Conservation (phyloP, 257 asterid genomes). For the Fraxinus quadrangulata region DNA sequence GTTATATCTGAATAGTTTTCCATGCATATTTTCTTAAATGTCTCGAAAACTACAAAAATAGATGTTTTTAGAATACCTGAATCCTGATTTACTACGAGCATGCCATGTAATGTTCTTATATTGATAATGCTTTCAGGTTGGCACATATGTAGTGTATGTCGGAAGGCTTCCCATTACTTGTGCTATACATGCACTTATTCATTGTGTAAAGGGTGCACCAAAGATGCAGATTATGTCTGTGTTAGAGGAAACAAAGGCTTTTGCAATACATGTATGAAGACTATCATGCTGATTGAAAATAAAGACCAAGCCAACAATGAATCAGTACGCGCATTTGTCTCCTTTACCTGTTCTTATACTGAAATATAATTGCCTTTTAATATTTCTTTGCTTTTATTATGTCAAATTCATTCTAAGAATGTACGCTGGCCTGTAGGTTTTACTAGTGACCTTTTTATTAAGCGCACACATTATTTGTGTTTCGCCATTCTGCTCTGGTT, state of each 20-base stretch:
- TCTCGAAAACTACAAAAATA: constrained; percentile 3
- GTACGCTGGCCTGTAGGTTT: neutral
- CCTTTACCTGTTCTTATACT: constrained; percentile 12
- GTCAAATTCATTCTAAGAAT: constrained; percentile 15
- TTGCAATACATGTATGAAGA: constrained; percentile 90
- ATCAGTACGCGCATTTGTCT: constrained; percentile 49
- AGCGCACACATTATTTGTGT: neutral
- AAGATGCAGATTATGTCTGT: constrained; percentile 59
- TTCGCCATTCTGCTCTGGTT: neutral
- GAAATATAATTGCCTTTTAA: neutral
- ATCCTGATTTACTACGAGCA: neutral
- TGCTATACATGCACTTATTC: constrained; percentile 97
- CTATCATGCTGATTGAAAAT: constrained; percentile 82
- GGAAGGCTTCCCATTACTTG: constrained; percentile 65
- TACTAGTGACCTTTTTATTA: no score
- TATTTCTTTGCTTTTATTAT: constrained; percentile 3
- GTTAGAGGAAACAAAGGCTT: constrained; percentile 90
- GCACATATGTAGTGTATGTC: constrained; percentile 97
- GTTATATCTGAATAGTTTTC: constrained; percentile 5
- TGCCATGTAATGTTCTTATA: constrained; percentile 25
- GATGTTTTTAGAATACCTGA: constrained; percentile 2
- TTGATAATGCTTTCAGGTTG: constrained; percentile 71
- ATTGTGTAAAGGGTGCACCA: constrained; percentile 85
- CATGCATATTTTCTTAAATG: constrained; percentile 1
- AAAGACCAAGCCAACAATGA: constrained; percentile 68